These are phyloP conservation scores for Scheffersomyces ergatensis DNA, from an alignment of 805 yeast genomes.

Conservation along the genomic window DNA sequence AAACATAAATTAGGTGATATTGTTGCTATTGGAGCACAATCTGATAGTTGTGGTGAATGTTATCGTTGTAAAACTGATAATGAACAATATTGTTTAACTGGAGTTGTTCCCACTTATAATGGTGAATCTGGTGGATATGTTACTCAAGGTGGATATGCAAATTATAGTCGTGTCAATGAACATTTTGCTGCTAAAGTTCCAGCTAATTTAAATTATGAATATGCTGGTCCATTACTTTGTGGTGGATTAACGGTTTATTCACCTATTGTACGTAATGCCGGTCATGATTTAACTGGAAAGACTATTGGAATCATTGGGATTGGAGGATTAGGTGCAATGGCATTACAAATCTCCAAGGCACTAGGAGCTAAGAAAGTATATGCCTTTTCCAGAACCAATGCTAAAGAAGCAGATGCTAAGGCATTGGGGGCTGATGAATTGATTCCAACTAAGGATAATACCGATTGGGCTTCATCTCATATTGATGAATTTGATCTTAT, in stretches of 20 bases:
- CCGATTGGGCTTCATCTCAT: slow-evolving; percentile 30
- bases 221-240: slow-evolving; percentile 55
- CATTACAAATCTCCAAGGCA: slow-evolving; percentile 57
- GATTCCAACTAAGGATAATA: slow-evolving; percentile 50
- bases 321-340: slow-evolving; percentile 70
- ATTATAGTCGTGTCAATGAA: slow-evolving; percentile 43
- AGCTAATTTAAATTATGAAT: slow-evolving; percentile 36
- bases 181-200: slow-evolving; percentile 50
- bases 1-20: slow-evolving; percentile 63
- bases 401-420: slow-evolving; percentile 29
- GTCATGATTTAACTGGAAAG: slow-evolving; percentile 23
- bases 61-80: slow-evolving; percentile 41
- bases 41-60: slow-evolving; percentile 61
- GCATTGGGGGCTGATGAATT: slow-evolving; percentile 29
- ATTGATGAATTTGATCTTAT: slow-evolving; percentile 47
- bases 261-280: slow-evolving; percentile 47
- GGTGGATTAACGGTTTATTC: slow-evolving; percentile 57
- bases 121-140: slow-evolving; percentile 23
- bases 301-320: slow-evolving; percentile 61
- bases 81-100: slow-evolving; percentile 49
- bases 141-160: slow-evolving; percentile 48
- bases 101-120: slow-evolving; percentile 51
- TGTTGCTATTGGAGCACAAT: slow-evolving; percentile 79
- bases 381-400: slow-evolving; percentile 25
- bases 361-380: slow-evolving; percentile 48